Evolutionary conservation across 345 rosid species (phyloP).

Genomic region (Capsella bursapastoris): DNA sequence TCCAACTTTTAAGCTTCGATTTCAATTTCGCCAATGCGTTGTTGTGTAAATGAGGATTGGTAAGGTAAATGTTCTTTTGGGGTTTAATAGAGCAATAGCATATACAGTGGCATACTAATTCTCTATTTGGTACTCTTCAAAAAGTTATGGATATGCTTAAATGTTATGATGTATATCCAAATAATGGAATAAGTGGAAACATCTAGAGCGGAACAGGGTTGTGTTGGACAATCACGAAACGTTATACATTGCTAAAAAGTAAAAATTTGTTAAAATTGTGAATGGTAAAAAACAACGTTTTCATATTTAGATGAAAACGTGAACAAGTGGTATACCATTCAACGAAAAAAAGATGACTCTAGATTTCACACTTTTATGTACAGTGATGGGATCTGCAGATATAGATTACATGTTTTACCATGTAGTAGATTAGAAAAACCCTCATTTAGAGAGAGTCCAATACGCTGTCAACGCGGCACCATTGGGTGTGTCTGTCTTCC

Average conservation of each 20-base stretch:
- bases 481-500: not conserved
- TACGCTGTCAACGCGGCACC: not conserved
- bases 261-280: not conserved
- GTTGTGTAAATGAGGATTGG: slow-evolving; percentile 1
- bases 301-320: not conserved
- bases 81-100: too few species aligned
- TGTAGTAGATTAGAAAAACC: not conserved
- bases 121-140: too few species aligned
- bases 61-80: not conserved
- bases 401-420: slow-evolving; percentile 5
- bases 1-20: not conserved
- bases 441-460: not conserved
- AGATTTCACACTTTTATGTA: slow-evolving; percentile 30
- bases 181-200: too few species aligned
- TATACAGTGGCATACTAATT: too few species aligned
- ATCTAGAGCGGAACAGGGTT: too few species aligned
- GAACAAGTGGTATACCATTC: slow-evolving; percentile 16
- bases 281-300: slow-evolving; percentile 31
- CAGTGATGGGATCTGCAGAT: not conserved
- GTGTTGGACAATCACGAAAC: too few species aligned
- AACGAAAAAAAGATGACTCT: not conserved
- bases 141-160: too few species aligned
- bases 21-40: not conserved
- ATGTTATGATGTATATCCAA: too few species aligned
- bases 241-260: not conserved